Base-by-base conservation (phyloP, 228 moss, liverwort and hornwort genomes). In the Sphagnum magellanicum region DNA sequence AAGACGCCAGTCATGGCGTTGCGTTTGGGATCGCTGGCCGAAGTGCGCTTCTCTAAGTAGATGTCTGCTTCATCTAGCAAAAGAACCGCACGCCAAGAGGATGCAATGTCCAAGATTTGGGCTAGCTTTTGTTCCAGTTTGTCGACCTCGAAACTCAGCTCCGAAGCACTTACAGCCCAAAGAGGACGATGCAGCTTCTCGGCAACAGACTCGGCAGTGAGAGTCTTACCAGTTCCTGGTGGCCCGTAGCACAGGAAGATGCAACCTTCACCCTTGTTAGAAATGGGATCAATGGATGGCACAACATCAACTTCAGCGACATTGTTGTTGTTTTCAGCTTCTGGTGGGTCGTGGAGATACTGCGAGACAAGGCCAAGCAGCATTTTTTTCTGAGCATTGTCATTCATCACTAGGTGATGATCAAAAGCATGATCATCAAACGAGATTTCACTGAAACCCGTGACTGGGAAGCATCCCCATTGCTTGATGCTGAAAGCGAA, bases 1-100 rank as follows among this genome's bases (percentile, higher is more conserved):
- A 89, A 89, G 0, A 81, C 79, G 5, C 86, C 81, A 0, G 83
- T 75, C 75, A 84, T 77, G 11, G 83, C 55, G 61, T 84, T 84
- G 6, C 80, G 63, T 51, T 16, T 50, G 4, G 80, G 46, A 17
- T 80, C 77, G 55, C 3, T 0, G 0, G 69, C 12, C 14, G 71
- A 9, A 15, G 67, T 74, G 10, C 83, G 80, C 4, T 72, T 65
- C 73, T 79, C 82, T 8, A 82, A 6, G 68, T 70, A 81, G 0
- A 77, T 47, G 53, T 81, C 77, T 0, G 77, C 81, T 64, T 83
- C 83, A 59, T 84, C 83, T 0, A 84, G 80, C 1, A 88, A 80
- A 1, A 88, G 80, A 62, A 88, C 77, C 4, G 81, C 81, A 9
- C 71, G 64, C 87, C 84, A 83, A 0, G 66, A 73, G 6, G 77